Percentiles rank a stretch among this genome's conserved stretches.
Conservation (phyloP, 345 rosid species). For the Populus deltoides region DNA sequence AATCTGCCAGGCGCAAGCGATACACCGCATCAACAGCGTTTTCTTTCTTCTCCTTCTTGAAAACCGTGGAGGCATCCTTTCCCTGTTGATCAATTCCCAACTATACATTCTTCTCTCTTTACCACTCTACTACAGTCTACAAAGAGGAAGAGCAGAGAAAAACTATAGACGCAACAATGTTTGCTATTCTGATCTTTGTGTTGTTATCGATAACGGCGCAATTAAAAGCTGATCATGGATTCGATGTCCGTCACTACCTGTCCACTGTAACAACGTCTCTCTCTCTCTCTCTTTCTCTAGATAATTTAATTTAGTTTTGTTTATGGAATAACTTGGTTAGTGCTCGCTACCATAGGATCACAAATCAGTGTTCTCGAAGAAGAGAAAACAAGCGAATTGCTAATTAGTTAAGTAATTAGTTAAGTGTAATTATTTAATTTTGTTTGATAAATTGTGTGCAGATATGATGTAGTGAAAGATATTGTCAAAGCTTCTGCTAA, state of each 20-base stretch:
- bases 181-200: constrained; percentile 17
- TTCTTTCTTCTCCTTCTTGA: neutral
- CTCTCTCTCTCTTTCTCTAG: neutral
- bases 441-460: constrained; percentile 26
- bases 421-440: neutral
- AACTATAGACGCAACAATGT: constrained; percentile 14
- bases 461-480: constrained; percentile 65
- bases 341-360: neutral
- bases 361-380: too few species aligned
- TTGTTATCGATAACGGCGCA: constrained; percentile 15
- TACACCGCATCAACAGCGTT: neutral
- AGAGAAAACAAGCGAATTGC: neutral
- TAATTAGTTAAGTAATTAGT: neutral
- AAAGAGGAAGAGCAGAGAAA: neutral
- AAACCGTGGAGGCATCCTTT: neutral
- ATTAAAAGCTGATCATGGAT: constrained; percentile 43
- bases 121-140: neutral
- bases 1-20: too few species aligned
- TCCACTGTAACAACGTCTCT: constrained; percentile 64
- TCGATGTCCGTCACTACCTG: constrained; percentile 68
- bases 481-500: constrained; percentile 35
- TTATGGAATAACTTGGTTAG: neutral
- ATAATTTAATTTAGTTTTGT: neutral
- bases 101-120: neutral
- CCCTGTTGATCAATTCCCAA: neutral